A percentile compares a stretch with the other conserved stretches of the same genome.
These are phyloP conservation scores for Prinsepia uniflora DNA, from an alignment of 306 rosid species.

Conservation along the genomic window DNA sequence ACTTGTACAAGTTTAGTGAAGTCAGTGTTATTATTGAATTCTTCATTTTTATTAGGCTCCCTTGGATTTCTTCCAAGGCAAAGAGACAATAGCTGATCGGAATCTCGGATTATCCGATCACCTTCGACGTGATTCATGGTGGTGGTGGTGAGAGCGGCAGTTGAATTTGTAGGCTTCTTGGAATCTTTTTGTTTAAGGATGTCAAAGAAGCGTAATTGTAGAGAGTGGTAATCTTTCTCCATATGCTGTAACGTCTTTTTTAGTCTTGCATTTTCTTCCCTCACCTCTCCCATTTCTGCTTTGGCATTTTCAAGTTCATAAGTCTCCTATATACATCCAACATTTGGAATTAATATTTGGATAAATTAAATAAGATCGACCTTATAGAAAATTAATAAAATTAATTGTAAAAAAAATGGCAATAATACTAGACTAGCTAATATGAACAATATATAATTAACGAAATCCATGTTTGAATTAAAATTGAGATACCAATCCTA, in stretches of 20 bases:
- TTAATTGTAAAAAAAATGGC: no score
- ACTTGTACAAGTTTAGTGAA: constrained; percentile 7
- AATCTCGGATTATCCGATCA: constrained; percentile 21
- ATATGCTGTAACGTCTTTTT: constrained; percentile 20
- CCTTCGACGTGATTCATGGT: not conserved
- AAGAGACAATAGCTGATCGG: constrained; percentile 35
- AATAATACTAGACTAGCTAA: no score
- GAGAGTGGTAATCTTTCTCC: constrained; percentile 34
- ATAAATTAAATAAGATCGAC: no score
- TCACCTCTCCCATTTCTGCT: constrained; percentile 29
- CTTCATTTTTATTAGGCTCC: constrained; percentile 6
- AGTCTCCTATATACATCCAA: not conserved
- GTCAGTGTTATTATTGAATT: not conserved
- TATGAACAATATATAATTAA: no score
- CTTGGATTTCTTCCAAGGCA: constrained; percentile 38
- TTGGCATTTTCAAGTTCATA: constrained; percentile 29
- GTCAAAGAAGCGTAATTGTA: constrained; percentile 26
- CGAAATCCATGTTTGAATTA: no score
- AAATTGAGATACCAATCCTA: no score
- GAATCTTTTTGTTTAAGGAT: constrained; percentile 20
- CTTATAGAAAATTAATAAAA: no score
- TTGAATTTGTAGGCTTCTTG: constrained; percentile 6
- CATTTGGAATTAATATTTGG: not conserved
- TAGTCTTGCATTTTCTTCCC: constrained; percentile 29
- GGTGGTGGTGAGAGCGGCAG: no score